Evolutionary conservation across 805 yeast genomes (phyloP).

Genomic region (Naumovozyma castellii): DNA sequence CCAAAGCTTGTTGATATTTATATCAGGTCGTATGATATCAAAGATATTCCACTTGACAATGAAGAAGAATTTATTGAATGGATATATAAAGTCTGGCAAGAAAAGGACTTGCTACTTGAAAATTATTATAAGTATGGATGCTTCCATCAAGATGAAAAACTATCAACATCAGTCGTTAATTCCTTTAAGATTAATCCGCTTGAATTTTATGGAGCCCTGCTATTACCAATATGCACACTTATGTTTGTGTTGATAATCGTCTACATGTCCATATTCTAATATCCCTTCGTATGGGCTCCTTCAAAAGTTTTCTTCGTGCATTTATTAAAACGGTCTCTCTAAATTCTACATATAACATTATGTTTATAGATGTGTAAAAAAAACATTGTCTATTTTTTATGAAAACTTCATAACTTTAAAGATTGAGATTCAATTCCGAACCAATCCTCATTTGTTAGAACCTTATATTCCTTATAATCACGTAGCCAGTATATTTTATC

Average conservation of each 20-base stretch:
- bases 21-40: constrained; percentile 46
- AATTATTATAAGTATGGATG: constrained; percentile 46
- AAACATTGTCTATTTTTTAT: no score
- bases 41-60: constrained; percentile 54
- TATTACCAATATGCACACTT: constrained; percentile 12
- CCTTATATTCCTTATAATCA: constrained; percentile 40
- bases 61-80: constrained; percentile 61
- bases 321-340: no score
- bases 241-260: constrained; percentile 1
- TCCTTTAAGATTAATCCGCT: constrained; percentile 14
- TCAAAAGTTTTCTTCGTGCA: neutral
- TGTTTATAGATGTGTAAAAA: no score
- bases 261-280: no score
- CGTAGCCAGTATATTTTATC: constrained; percentile 69
- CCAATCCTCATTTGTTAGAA: constrained; percentile 54
- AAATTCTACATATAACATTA: no score
- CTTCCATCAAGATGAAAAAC: constrained; percentile 29
- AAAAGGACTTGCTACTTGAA: constrained; percentile 68
- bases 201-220: constrained; percentile 13
- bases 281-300: neutral
- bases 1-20: constrained; percentile 61
- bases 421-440: constrained; percentile 22
- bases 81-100: constrained; percentile 65
- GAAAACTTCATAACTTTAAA: constrained; percentile 15
- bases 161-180: constrained; percentile 13